phyloP scores from a whole-genome alignment of 2,329 filamentous ascomycete genomes.

The Trematosphaeria pertusa region DNA sequence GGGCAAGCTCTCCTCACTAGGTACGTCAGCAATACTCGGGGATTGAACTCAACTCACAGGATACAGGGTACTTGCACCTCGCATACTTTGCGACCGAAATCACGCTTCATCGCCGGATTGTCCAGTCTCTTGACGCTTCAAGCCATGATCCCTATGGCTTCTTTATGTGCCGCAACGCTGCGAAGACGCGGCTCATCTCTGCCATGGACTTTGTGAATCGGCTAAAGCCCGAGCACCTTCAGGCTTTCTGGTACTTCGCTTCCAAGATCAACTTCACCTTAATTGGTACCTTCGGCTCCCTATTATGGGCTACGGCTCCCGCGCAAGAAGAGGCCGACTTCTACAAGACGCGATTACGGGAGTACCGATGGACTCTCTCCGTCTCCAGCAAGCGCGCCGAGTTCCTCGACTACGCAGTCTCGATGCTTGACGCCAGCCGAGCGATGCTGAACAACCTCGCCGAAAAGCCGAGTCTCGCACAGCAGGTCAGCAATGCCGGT shows the following conservation, averaged over 20 bases:
- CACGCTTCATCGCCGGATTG: constrained; percentile 87
- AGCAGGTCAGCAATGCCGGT: constrained; percentile 47
- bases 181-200: constrained; percentile 91
- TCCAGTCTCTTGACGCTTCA: constrained; percentile 72
- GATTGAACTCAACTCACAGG: constrained; percentile 16
- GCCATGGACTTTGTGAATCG: constrained; percentile 98
- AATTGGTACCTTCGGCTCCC: constrained; percentile 90
- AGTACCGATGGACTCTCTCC: constrained; percentile 93
- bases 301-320: constrained; percentile 88
- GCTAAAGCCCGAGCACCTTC: constrained; percentile 81
- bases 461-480: constrained; percentile 51
- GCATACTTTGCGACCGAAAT: constrained; percentile 96
- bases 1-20: constrained; percentile 53
- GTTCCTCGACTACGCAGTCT: constrained; percentile 55
- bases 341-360: constrained; percentile 82
- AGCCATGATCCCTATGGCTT: constrained; percentile 78
- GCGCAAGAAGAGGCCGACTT: constrained; percentile 90
- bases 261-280: constrained; percentile 91
- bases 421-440: constrained; percentile 53
- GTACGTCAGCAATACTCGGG: constrained; percentile 26
- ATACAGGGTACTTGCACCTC: constrained; percentile 74
- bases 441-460: constrained; percentile 54
- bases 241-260: constrained; percentile 92
- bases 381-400: constrained; percentile 77
- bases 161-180: constrained; percentile 91